A percentile compares a stretch with the other conserved stretches of the same genome.
phyloP scores from a whole-genome alignment of 2,329 filamentous ascomycete genomes.

The Fusarium subglutinans region DNA sequence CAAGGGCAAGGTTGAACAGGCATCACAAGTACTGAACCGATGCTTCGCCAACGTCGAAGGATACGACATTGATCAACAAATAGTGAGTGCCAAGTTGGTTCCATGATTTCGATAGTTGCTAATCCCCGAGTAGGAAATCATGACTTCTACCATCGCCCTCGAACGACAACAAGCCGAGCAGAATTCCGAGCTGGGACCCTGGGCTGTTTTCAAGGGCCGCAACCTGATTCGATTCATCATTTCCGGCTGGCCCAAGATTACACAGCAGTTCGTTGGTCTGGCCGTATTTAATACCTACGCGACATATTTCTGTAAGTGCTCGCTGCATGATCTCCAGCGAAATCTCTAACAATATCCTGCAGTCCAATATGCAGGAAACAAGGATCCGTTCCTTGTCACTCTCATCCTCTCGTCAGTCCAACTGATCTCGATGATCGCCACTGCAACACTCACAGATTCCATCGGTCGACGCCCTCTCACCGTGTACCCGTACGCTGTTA shows the following conservation, averaged over 20 bases:
- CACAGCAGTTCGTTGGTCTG: not conserved
- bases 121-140: accelerated
- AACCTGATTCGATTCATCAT: not conserved
- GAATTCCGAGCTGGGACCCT: not conserved
- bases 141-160: not conserved
- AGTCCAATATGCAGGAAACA: not conserved
- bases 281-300: not conserved
- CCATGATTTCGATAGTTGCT: not conserved
- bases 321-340: no score
- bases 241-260: not conserved
- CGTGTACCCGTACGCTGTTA: not conserved
- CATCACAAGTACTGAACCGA: not conserved
- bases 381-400: not conserved
- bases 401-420: not conserved
- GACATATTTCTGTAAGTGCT: not conserved
- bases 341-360: no score
- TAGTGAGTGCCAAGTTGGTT: not conserved
- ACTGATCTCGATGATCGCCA: not conserved
- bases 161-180: not conserved
- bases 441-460: not conserved
- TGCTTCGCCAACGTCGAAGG: not conserved
- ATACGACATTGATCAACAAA: not conserved
- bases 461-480: not conserved
- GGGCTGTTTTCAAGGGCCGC: not conserved
- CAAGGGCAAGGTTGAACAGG: not conserved